phyloP scores from a whole-genome alignment of 2,329 filamentous ascomycete species.

The Nigrospora oryzae region DNA sequence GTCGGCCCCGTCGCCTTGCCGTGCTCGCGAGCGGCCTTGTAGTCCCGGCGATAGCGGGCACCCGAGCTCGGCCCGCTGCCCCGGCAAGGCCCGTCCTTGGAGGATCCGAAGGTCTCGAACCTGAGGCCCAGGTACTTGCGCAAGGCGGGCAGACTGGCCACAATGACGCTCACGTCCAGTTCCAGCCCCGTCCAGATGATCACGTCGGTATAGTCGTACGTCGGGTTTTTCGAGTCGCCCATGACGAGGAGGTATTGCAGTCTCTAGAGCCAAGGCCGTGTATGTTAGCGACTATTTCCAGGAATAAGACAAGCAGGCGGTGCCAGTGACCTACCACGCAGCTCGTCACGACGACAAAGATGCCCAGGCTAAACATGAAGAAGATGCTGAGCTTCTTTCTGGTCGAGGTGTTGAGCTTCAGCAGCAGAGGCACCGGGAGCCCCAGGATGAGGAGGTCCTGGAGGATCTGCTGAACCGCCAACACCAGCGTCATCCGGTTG shows the following conservation, averaged over 20 bases:
- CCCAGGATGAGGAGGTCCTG: slow-evolving; percentile 6
- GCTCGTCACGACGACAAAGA: slow-evolving; percentile 4
- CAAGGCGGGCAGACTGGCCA: slow-evolving; percentile 5
- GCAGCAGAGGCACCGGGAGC: slow-evolving; percentile 5
- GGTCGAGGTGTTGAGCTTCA: slow-evolving; percentile 1
- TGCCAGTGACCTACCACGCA: not conserved
- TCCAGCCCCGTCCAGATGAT: slow-evolving; percentile 5
- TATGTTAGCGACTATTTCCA: too few species aligned
- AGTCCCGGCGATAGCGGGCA: too few species aligned
- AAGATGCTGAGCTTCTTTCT: slow-evolving; percentile 1
- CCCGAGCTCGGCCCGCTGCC: too few species aligned
- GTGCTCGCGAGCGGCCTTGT: too few species aligned
- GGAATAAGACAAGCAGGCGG: too few species aligned
- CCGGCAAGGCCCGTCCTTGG: too few species aligned
- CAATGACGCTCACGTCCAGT: slow-evolving; percentile 2
- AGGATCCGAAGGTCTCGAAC: too few species aligned
- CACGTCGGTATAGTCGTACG: slow-evolving; percentile 3
- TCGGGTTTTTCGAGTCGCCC: slow-evolving; percentile 3
- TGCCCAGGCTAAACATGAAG: slow-evolving; percentile 8
- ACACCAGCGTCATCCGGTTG: slow-evolving; percentile 1
- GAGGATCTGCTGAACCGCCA: slow-evolving; percentile 1
- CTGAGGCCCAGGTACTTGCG: not conserved
- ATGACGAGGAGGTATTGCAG: slow-evolving; percentile 4
- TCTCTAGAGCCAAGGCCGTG: not conserved
- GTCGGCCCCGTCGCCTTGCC: too few species aligned